Conservation (phyloP, 441 rosid genomes). For the Breynia disticha region DNA sequence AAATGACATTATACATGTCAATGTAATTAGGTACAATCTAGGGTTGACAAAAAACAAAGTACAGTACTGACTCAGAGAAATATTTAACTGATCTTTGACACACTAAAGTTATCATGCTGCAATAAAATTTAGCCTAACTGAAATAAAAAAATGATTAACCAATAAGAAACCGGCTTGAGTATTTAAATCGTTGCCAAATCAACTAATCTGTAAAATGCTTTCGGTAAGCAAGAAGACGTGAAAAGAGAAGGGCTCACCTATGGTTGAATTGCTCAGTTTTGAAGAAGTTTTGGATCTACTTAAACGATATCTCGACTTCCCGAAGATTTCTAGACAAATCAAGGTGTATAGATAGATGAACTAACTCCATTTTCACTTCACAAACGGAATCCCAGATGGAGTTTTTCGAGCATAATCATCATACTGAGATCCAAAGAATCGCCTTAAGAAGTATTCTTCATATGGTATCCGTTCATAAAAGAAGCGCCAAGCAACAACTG, state of each 20-base stretch:
- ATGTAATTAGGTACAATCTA: too few relatives aligned
- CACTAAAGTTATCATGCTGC: not conserved
- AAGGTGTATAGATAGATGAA: conserved; percentile 2
- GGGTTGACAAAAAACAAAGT: too few relatives aligned
- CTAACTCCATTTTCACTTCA: conserved; percentile 27
- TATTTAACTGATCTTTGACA: not conserved
- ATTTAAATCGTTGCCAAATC: not conserved
- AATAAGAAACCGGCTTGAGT: not conserved
- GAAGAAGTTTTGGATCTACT: not conserved
- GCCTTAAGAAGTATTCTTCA: conserved; percentile 59
- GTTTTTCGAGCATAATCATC: conserved; percentile 42
- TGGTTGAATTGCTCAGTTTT: not conserved
- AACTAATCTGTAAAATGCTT: not conserved
- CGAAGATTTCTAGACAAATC: not conserved
- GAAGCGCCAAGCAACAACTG: conserved; percentile 55
- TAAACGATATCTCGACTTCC: not conserved
- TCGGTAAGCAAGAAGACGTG: not conserved
- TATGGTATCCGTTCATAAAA: conserved; percentile 55
- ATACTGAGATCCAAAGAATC: conserved; percentile 49
- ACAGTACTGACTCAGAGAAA: not conserved
- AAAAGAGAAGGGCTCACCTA: not conserved
- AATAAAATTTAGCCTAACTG: not conserved
- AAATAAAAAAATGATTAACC: not conserved
- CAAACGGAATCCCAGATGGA: conserved; percentile 70
- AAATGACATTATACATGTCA: too few relatives aligned